These are phyloP conservation scores for Ziziphus jujuba DNA, from an alignment of 306 rosid genomes.

Conservation along the genomic window DNA sequence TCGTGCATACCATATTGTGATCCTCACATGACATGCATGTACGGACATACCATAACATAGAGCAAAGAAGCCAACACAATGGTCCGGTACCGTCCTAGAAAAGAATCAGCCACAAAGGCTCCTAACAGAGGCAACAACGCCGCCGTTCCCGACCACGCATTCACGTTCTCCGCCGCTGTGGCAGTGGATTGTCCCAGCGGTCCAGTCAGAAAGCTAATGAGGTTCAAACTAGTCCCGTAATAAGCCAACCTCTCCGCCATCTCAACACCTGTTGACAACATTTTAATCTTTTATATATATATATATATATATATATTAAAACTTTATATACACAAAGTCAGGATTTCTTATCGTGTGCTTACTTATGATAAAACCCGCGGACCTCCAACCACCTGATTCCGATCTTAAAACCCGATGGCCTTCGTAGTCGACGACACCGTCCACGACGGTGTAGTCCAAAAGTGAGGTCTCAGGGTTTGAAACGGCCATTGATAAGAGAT, in stretches of 20 bases:
- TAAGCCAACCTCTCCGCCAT: slow-evolving; percentile 56
- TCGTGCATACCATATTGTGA: too few species aligned
- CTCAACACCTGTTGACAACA: slow-evolving; percentile 35
- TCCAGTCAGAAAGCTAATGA: slow-evolving; percentile 49
- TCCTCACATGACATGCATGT: too few species aligned
- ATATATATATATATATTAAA: too few species aligned
- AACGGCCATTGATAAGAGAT: not conserved
- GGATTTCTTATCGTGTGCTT: too few species aligned
- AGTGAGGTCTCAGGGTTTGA: too few species aligned
- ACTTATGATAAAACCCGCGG: slow-evolving; percentile 13
- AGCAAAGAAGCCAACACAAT: slow-evolving; percentile 40
- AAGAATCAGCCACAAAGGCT: slow-evolving; percentile 55
- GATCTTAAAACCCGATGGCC: not conserved
- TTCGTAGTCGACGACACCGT: slow-evolving; percentile 7
- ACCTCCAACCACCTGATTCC: slow-evolving; percentile 15
- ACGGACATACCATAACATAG: slow-evolving; percentile 1
- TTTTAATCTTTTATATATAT: too few species aligned
- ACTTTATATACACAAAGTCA: too few species aligned
- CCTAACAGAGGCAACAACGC: slow-evolving; percentile 49
- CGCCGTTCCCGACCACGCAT: slow-evolving; percentile 53
- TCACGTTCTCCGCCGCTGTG: slow-evolving; percentile 49
- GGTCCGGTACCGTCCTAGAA: slow-evolving; percentile 60
- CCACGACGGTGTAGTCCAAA: too few species aligned
- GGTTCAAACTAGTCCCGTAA: slow-evolving; percentile 46
- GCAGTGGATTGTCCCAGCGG: slow-evolving; percentile 51